These are phyloP conservation scores for Pleurotus cornucopiae DNA, from an alignment of 768 basidiomycete genomes.

Conservation along the genomic window DNA sequence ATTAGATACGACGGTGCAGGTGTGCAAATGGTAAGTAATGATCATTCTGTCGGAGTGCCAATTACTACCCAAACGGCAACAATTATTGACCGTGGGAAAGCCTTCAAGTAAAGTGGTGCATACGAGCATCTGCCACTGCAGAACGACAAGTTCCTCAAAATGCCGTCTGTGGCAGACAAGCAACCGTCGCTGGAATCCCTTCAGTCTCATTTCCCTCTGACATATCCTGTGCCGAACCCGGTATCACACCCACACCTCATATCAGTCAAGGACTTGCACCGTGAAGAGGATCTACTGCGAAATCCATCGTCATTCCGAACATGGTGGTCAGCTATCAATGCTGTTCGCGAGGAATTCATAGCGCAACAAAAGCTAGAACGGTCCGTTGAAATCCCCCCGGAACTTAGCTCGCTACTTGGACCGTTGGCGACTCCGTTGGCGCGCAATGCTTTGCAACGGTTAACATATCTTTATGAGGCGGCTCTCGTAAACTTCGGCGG, in stretches of 20 bases:
- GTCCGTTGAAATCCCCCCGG: conserved; percentile 40
- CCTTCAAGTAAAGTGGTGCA: too few relatives aligned
- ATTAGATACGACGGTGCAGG: too few relatives aligned
- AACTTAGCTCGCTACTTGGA: conserved; percentile 62
- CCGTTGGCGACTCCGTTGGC: conserved; percentile 71
- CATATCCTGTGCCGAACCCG: conserved; percentile 80
- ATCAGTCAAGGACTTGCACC: conserved; percentile 68
- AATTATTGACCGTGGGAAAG: too few relatives aligned
- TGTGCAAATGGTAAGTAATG: too few relatives aligned
- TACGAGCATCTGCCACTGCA: too few relatives aligned
- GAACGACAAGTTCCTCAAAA: conserved; percentile 19
- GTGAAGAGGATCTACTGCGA: conserved; percentile 90
- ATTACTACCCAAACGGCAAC: too few relatives aligned
- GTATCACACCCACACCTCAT: conserved; percentile 74
- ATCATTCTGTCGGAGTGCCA: too few relatives aligned
- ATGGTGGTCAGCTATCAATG: conserved; percentile 87
- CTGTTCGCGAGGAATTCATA: conserved; percentile 62
- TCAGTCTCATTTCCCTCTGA: conserved; percentile 70
- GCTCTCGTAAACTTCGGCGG: conserved; percentile 84
- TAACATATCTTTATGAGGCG: conserved; percentile 92
- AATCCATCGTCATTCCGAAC: conserved; percentile 89
- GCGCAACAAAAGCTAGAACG: conserved; percentile 56
- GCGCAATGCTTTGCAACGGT: conserved; percentile 73
- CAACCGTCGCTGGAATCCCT: conserved; percentile 33
- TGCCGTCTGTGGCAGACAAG: conserved; percentile 38